Percentiles rank a stretch among this genome's conserved stretches.
phyloP scores from a whole-genome alignment of 1,284 basidiomycete genomes.

The Cystobasidium pallidum region DNA sequence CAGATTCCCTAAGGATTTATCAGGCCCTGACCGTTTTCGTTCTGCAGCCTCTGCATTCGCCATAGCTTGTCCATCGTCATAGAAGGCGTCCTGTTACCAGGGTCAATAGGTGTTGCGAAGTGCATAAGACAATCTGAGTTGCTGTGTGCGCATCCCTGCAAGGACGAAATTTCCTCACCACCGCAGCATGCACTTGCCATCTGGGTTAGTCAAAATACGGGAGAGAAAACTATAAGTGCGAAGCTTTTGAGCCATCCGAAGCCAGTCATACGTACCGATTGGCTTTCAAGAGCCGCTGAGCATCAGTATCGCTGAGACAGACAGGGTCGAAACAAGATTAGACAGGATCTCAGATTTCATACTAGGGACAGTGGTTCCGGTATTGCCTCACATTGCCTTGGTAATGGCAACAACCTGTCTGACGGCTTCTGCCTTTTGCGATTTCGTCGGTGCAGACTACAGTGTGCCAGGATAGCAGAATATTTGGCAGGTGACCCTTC shows the following conservation, averaged over 20 bases:
- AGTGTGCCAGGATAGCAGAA: not conserved
- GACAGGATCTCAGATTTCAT: not conserved
- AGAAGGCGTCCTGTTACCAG: conserved; percentile 40
- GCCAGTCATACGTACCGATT: conserved; percentile 23
- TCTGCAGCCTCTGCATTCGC: conserved; percentile 40
- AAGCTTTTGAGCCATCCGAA: not conserved
- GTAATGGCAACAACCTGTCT: conserved; percentile 22
- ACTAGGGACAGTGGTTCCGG: not conserved
- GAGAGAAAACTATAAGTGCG: too few species aligned
- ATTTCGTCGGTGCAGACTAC: conserved; percentile 24
- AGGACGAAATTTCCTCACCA: conserved; percentile 7
- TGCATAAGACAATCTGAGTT: too few species aligned
- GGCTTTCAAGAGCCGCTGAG: conserved; percentile 39
- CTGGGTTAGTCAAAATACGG: not conserved
- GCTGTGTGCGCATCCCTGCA: too few species aligned
- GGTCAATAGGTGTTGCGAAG: too few species aligned
- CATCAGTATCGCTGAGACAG: conserved; percentile 35
- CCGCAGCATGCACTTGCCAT: conserved; percentile 37
- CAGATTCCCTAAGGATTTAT: conserved; percentile 33
- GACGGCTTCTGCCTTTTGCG: conserved; percentile 29
- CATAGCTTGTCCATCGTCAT: conserved; percentile 39
- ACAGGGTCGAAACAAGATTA: not conserved
- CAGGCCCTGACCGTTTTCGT: conserved; percentile 12
- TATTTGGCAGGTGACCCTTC: not conserved
- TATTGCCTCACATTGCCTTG: conserved; percentile 21